Percentiles rank a stretch among this genome's conserved stretches.
Evolutionary conservation across 495 filamentous ascomycete genomes (phyloP).

Genomic region (Niebla homalea): DNA sequence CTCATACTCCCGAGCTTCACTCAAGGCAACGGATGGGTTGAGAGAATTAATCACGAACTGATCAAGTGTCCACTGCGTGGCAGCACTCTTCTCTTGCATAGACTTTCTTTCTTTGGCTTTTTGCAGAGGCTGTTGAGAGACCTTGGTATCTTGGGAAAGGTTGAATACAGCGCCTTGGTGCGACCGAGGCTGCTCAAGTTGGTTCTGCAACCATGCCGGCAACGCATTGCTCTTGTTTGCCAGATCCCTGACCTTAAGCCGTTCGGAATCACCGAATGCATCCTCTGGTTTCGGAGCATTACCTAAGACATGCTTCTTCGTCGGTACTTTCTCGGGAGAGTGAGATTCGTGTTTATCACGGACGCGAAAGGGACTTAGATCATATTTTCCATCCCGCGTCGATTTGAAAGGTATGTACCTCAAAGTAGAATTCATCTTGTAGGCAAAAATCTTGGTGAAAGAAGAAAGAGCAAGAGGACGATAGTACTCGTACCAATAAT

Average conservation of each 20-base stretch:
- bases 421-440: conserved; percentile 75
- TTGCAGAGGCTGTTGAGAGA: background rate
- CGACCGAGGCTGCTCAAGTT: conserved; percentile 20
- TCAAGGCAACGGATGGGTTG: conserved; percentile 57
- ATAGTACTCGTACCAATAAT: conserved; percentile 99
- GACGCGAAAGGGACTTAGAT: conserved; percentile 74
- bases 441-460: conserved; percentile 78
- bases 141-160: background rate
- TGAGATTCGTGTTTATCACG: conserved; percentile 40
- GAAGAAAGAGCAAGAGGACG: conserved; percentile 73
- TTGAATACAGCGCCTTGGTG: conserved; percentile 38
- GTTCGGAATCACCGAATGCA: conserved; percentile 2
- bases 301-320: conserved; percentile 49
- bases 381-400: conserved; percentile 55
- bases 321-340: conserved; percentile 32
- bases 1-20: conserved; percentile 73
- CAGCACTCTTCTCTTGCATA: conserved; percentile 47
- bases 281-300: conserved; percentile 37
- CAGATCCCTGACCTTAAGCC: background rate
- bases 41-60: conserved; percentile 69
- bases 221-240: conserved; percentile 1
- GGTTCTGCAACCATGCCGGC: conserved; percentile 35
- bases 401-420: conserved; percentile 64
- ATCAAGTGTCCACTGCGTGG: conserved; percentile 75
- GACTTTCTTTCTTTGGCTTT: conserved; percentile 13